Base-by-base conservation (phyloP, 1,139 yeast species). In the Hyphopichia fennica region DNA sequence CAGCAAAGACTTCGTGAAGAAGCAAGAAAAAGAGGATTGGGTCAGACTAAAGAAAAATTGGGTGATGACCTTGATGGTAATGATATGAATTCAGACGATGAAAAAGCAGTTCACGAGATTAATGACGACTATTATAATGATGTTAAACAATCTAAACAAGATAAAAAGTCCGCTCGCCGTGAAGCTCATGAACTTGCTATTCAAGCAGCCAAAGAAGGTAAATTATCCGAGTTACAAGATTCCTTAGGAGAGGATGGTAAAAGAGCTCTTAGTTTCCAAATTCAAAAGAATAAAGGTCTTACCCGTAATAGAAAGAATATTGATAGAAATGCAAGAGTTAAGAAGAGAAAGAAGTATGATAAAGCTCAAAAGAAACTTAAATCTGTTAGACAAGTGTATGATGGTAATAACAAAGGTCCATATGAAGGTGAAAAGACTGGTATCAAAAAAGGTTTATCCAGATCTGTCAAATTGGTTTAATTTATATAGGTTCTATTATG, bases 341-440 rank as follows among this genome's bases (percentile, higher is more conserved):
- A 93, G 77, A 93, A 93, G 95, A 86, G 98, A 77, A 87, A 84
- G 82, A 89, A 89, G 81, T 93, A 87, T 71, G 98, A 89, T 50
- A 79, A 81, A 62, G 99, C 99, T 33, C 84, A 90, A 72, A 91
- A 90, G 89, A 90, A 90, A 65, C 84, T 95, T 63, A 84, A 84
- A 60, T 85, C 96, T 46, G 86, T 88, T 49, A 84, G 96, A 65
- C 89, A 88, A 46, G 97, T 90, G 22, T 90, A 85, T 74, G 79
- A 84, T 55, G 83, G 81, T 37, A 57, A 54, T 35, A 87, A 83
- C 54, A 75, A 79, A 48, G 90, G 96, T 41, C 84, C 96, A 3
- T 93, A 95, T 65, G 85, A 79, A 51, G 99, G 99, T 67, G 99
- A 93, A 65, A 78, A 81, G 72, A 91, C 98, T 19, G 99, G 99